Evolutionary conservation across 805 yeast genomes (phyloP).

Genomic region (Lipomyces spencermartinsiae): DNA sequence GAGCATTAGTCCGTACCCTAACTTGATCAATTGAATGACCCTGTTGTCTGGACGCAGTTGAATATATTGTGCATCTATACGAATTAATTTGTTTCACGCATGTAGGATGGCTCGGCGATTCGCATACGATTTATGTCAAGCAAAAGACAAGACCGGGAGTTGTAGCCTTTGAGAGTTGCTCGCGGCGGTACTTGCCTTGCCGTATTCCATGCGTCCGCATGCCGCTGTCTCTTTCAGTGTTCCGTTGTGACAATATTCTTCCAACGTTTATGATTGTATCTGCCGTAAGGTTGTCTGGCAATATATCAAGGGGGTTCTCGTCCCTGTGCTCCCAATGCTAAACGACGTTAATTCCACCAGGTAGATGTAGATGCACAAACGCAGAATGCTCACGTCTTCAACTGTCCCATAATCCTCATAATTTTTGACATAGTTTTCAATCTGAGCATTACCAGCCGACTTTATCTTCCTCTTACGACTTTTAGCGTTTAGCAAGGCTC

Average conservation of each 20-base stretch:
- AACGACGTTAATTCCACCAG: neutral
- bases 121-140: neutral
- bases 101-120: too few relatives aligned
- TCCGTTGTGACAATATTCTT: neutral
- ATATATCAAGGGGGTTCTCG: neutral
- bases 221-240: neutral
- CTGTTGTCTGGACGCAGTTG: neutral
- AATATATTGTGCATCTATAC: constrained; percentile 3
- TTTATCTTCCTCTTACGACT: neutral
- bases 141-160: constrained; percentile 1
- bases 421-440: neutral
- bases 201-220: neutral
- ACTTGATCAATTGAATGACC: constrained; percentile 3
- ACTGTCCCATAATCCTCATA: neutral
- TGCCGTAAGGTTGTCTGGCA: neutral
- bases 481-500: neutral
- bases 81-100: too few relatives aligned
- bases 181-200: neutral
- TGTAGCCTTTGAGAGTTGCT: neutral
- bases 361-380: neutral
- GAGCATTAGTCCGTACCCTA: neutral
- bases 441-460: neutral
- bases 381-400: neutral
- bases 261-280: neutral
- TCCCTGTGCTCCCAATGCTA: neutral